Percentiles rank a stretch among this genome's conserved stretches.
Conservation (phyloP, 768 basidiomycete genomes). For the Royoungia palumana region DNA sequence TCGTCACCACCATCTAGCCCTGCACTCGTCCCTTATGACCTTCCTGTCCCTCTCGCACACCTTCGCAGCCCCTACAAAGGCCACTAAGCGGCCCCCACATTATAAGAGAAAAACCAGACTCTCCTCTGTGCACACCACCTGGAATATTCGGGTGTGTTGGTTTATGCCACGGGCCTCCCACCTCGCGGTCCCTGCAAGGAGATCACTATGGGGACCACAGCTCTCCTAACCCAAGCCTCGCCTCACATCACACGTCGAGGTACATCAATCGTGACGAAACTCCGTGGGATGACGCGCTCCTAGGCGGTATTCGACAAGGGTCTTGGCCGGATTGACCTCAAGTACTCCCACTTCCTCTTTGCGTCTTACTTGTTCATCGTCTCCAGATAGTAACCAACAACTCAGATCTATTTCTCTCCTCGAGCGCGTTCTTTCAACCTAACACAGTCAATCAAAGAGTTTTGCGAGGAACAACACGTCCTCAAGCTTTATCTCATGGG, state of each 20-base stretch:
- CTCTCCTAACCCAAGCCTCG: conserved; percentile 10
- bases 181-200: conserved; percentile 26
- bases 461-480: conserved; percentile 43
- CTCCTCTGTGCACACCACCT: conserved; percentile 21
- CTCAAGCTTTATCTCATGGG: conserved; percentile 55
- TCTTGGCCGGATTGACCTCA: conserved; percentile 50
- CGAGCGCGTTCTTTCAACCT: conserved; percentile 24
- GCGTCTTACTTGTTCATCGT: conserved; percentile 10
- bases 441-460: conserved; percentile 27
- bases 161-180: conserved; percentile 6
- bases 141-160: conserved; percentile 17
- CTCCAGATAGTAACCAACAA: conserved; percentile 33
- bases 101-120: conserved; percentile 41
- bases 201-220: conserved; percentile 18
- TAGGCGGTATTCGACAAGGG: conserved; percentile 43
- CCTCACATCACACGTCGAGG: conserved; percentile 10
- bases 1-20: conserved; percentile 39
- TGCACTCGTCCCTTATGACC: conserved; percentile 21
- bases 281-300: conserved; percentile 49
- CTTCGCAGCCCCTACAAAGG: conserved; percentile 57
- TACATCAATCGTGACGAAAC: conserved; percentile 32
- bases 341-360: conserved; percentile 37
- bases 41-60: conserved; percentile 37
- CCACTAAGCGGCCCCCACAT: conserved; percentile 38
- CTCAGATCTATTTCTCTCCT: too few relatives aligned